These are phyloP conservation scores for Hypholoma sublateritium DNA, from an alignment of 768 basidiomycete species.

Conservation along the genomic window DNA sequence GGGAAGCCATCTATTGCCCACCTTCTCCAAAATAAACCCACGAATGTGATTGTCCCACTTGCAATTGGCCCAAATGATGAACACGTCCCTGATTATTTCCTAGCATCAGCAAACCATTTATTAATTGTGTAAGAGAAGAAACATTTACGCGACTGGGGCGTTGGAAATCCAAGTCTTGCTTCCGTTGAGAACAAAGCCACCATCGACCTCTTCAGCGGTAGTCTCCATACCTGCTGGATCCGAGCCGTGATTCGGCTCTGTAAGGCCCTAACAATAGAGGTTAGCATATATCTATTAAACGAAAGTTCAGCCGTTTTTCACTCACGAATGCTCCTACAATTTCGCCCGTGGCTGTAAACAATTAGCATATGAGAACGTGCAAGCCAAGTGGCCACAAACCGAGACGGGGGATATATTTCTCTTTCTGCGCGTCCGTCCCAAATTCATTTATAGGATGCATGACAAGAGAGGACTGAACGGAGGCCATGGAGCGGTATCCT, in stretches of 20 bases:
- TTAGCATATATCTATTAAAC: background rate
- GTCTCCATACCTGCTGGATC: conserved; percentile 99
- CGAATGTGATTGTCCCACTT: conserved; percentile 92
- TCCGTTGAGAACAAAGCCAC: conserved; percentile 84
- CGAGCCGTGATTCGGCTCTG: conserved; percentile 96
- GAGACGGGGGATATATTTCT: conserved; percentile 83
- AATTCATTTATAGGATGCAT: conserved; percentile 95
- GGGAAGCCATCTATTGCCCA: conserved; percentile 22
- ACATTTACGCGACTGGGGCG: conserved; percentile 80
- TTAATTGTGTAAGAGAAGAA: background rate
- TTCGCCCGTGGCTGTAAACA: conserved; percentile 70
- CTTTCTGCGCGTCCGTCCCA: conserved; percentile 87
- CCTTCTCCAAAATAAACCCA: conserved; percentile 92
- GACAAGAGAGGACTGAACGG: conserved; percentile 93
- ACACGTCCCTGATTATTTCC: conserved; percentile 63
- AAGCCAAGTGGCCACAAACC: conserved; percentile 39
- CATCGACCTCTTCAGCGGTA: conserved; percentile 78
- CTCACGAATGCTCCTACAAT: conserved; percentile 90
- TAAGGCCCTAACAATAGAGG: conserved; percentile 64
- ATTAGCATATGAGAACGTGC: background rate
- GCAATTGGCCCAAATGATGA: conserved; percentile 92
- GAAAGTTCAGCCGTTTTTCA: conserved; percentile 14
- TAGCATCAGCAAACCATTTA: conserved; percentile 7
- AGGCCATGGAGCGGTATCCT: conserved; percentile 92
- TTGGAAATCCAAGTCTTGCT: conserved; percentile 99